A percentile compares a stretch with the other conserved stretches of the same genome.
These are phyloP conservation scores for Boletus subcaerulescens DNA, from an alignment of 768 basidiomycete species.

Conservation along the genomic window DNA sequence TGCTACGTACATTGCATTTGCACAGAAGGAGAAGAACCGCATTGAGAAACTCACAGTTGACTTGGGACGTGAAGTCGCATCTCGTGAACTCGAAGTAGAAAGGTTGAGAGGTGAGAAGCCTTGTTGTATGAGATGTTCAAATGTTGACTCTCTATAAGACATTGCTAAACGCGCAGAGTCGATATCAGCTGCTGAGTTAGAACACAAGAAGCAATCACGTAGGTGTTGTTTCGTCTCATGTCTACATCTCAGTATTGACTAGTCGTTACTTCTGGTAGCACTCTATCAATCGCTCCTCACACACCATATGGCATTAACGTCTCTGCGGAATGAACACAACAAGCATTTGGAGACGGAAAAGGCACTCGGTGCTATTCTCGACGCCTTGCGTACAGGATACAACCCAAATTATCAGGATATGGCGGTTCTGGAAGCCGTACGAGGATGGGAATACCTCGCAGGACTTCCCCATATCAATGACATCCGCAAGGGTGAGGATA, in stretches of 20 bases:
- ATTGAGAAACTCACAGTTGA: constrained; percentile 62
- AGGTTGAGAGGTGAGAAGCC: constrained; percentile 60
- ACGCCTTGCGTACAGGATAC: constrained; percentile 76
- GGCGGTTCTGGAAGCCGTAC: constrained; percentile 95
- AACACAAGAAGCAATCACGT: constrained; percentile 87
- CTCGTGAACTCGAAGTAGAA: constrained; percentile 67
- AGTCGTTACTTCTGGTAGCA: constrained; percentile 43
- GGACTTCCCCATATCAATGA: constrained; percentile 72
- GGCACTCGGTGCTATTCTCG: constrained; percentile 79
- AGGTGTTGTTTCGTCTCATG: constrained; percentile 28
- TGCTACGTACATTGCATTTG: constrained; percentile 80
- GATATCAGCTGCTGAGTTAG: constrained; percentile 73
- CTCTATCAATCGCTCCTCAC: constrained; percentile 71
- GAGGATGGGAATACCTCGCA: constrained; percentile 83
- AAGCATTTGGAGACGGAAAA: constrained; percentile 73
- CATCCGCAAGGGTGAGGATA: constrained; percentile 47
- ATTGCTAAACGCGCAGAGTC: constrained; percentile 77
- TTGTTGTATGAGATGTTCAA: not conserved
- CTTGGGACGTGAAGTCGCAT: constrained; percentile 54
- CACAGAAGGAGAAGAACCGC: constrained; percentile 85
- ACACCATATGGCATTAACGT: constrained; percentile 73
- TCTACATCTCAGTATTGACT: not conserved
- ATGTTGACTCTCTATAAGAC: constrained; percentile 42
- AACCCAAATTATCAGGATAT: constrained; percentile 99
- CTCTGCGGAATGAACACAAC: constrained; percentile 69